phyloP scores from a whole-genome alignment of 345 rosid species.

The Stellera chamaejasme region DNA sequence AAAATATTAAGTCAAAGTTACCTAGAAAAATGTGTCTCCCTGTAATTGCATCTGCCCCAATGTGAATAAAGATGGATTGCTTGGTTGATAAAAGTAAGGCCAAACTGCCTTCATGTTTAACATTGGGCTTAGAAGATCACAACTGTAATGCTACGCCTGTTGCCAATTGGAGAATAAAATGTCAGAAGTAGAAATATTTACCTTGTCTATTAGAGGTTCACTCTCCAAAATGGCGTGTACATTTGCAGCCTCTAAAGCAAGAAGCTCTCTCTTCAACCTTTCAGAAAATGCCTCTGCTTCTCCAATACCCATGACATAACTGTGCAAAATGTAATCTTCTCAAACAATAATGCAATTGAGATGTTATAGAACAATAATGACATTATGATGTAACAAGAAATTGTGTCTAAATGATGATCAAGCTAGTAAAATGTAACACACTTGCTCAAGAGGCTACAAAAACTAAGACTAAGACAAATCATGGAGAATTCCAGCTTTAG shows the following conservation, averaged over 20 bases:
- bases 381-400: not conserved
- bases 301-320: conserved; percentile 89
- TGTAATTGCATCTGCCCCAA: not conserved
- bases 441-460: not conserved
- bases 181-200: conserved; percentile 10
- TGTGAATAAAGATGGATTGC: no score
- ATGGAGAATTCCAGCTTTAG: no score
- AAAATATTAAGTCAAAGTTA: not conserved
- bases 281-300: conserved; percentile 97
- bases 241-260: conserved; percentile 89
- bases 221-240: conserved; percentile 93
- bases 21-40: not conserved
- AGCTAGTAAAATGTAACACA: conserved; percentile 1
- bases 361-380: no score
- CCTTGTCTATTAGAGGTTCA: conserved; percentile 83
- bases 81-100: no score
- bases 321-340: conserved; percentile 24
- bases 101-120: no score
- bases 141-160: no score
- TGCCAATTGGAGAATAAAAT: not conserved
- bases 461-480: no score
- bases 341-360: conserved; percentile 6
- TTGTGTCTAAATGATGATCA: not conserved
- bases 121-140: not conserved
- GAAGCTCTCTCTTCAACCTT: conserved; percentile 89